Evolutionary conservation across 2,329 filamentous ascomycete species (phyloP), one percentile per base, ranked within the genome.

Genomic region (Chaetomium strumarium): DNA sequence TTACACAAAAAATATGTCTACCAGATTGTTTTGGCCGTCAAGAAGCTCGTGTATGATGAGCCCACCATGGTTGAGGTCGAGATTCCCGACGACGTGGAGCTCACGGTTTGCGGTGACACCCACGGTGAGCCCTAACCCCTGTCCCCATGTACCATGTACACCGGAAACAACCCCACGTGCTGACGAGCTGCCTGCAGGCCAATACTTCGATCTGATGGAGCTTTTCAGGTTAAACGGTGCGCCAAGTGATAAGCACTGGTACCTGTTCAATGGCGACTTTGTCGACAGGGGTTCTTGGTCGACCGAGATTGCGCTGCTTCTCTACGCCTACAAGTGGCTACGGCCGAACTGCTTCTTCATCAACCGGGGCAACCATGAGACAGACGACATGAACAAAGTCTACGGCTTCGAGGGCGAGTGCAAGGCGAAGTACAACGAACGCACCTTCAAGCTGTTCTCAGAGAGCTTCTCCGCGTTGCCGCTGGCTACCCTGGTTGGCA

Each of bases 381-480:
- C 93, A 45, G 92, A 97, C 68, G 92, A 96, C 71, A 99, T 99
- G 93, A 99, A 99, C 77, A 84, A 90, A 60, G 91, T 93, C 49
- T 99, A 99, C 67, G 93, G 93, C 16, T 99, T 99, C 64, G 93
- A 99, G 71, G 93, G 93, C 66, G 93, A 99, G 70, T 97, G 93
- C 77, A 93, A 92, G 70, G 89, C 90, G 62, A 99, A 99, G 74
- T 99, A 99, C 72, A 96, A 89, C 68, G 93, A 96, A 71, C 85
- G 75, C 42, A 82, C 90, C 30, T 99, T 97, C 81, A 97, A 95
- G 73, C 77, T 97, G 41, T 99, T 99, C 75, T 97, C 92, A 0
- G 93, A 99, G 70, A 95, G 90, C 57, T 99, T 99, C 78, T 96
- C 91, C 9, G 91, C 92, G 16, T 75, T 99, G 57, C 90, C 93